These are phyloP conservation scores for Tuber umbilicatum DNA, from an alignment of 495 filamentous ascomycete species.

Conservation along the genomic window DNA sequence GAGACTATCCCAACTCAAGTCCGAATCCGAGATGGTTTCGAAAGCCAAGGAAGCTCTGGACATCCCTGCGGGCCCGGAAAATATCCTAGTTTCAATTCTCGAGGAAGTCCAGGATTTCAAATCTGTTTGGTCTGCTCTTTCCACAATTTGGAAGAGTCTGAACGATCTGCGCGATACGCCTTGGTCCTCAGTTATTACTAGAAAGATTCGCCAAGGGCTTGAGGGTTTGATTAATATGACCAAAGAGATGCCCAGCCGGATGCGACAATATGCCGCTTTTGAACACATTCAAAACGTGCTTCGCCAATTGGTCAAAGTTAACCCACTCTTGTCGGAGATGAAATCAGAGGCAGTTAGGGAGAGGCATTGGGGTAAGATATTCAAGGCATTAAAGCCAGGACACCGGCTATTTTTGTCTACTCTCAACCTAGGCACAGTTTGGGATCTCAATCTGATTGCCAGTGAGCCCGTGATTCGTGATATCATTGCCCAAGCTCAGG, in stretches of 20 bases:
- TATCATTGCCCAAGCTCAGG: slow-evolving; percentile 91
- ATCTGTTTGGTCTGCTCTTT: slow-evolving; percentile 90
- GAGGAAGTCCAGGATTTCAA: slow-evolving; percentile 99
- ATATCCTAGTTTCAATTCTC: slow-evolving; percentile 67
- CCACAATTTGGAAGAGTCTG: slow-evolving; percentile 93
- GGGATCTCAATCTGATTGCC: slow-evolving; percentile 84
- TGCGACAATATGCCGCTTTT: slow-evolving; percentile 98
- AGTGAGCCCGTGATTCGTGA: slow-evolving; percentile 81
- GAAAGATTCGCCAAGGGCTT: slow-evolving; percentile 80
- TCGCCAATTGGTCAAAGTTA: slow-evolving; percentile 82
- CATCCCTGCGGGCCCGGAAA: slow-evolving; percentile 69
- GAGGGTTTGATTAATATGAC: slow-evolving; percentile 94
- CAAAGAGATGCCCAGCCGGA: slow-evolving; percentile 97
- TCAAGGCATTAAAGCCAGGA: slow-evolving; percentile 83
- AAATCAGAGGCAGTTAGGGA: slow-evolving; percentile 96
- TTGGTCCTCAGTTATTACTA: slow-evolving; percentile 87
- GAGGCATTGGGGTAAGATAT: slow-evolving; percentile 94
- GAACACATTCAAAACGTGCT: slow-evolving; percentile 91
- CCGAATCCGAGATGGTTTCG: slow-evolving; percentile 86
- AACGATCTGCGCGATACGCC: slow-evolving; percentile 85
- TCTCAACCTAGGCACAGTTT: slow-evolving; percentile 91
- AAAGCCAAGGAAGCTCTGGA: slow-evolving; percentile 96
- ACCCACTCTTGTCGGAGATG: slow-evolving; percentile 76
- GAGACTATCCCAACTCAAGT: slow-evolving; percentile 70
- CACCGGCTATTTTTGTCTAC: slow-evolving; percentile 87